Percentiles rank a stretch among this genome's conserved stretches.
These are phyloP conservation scores for Ceriops decandra DNA, from an alignment of 345 rosid genomes.

Conservation along the genomic window DNA sequence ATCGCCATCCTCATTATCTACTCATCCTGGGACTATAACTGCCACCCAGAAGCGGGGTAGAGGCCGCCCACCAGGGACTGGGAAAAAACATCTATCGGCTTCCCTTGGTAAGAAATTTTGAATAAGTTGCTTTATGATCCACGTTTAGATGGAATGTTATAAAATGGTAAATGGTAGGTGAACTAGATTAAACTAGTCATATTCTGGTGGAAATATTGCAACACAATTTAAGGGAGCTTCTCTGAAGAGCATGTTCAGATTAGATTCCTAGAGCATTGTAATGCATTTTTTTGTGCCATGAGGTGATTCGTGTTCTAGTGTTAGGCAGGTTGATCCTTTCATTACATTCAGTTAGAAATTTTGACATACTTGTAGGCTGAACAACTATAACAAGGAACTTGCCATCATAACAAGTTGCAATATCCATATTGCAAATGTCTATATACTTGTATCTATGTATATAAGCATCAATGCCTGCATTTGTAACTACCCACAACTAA, in stretches of 20 bases:
- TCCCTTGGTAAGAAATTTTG: conserved; percentile 51
- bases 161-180: background rate
- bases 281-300: background rate
- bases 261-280: background rate
- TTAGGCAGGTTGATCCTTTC: background rate
- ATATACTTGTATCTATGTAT: too few species aligned
- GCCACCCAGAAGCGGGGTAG: conserved; percentile 79
- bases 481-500: too few species aligned
- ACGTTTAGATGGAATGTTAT: background rate
- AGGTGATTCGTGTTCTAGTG: background rate
- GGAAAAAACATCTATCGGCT: conserved; percentile 70
- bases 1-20: conserved; percentile 48
- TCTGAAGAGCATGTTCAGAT: too few species aligned
- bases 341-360: too few species aligned
- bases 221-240: background rate
- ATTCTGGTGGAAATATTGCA: background rate
- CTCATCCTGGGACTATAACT: conserved; percentile 48
- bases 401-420: too few species aligned
- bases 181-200: background rate
- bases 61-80: conserved; percentile 87
- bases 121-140: background rate
- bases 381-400: too few species aligned
- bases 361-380: too few species aligned
- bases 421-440: too few species aligned
- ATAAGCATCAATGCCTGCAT: too few species aligned